A percentile compares a stretch with the other conserved stretches of the same genome.
These are phyloP conservation scores for Piromyces finnis DNA, from an alignment of 192 early-diverging fungal genomes.

Conservation along the genomic window DNA sequence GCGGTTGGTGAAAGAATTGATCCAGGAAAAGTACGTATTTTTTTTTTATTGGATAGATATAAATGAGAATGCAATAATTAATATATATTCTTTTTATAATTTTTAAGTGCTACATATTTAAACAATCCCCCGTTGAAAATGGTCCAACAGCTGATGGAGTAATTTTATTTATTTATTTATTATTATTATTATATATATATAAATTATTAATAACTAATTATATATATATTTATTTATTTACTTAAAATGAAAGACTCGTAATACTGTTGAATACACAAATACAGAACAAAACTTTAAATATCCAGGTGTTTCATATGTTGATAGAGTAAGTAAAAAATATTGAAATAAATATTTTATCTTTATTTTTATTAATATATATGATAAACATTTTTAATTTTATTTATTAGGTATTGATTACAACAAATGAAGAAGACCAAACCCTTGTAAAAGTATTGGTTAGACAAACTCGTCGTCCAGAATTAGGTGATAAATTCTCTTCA, in stretches of 20 bases:
- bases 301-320: conserved; percentile 73
- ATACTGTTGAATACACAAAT: neutral
- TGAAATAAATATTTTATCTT: too few species aligned
- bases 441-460: conserved; percentile 78
- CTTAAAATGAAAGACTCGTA: neutral
- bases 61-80: conserved; percentile 2
- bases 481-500: conserved; percentile 96
- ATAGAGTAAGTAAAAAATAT: conserved; percentile 54
- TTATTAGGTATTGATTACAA: conserved; percentile 61
- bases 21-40: conserved; percentile 27
- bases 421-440: conserved; percentile 77
- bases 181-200: too few species aligned
- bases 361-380: too few species aligned
- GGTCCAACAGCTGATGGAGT: conserved; percentile 42
- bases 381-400: neutral
- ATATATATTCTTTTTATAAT: conserved; percentile 23
- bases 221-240: too few species aligned
- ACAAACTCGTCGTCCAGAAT: conserved; percentile 84
- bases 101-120: conserved; percentile 24
- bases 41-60: neutral
- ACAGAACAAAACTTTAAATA: conserved; percentile 33
- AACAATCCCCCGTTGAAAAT: conserved; percentile 35
- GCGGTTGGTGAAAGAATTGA: conserved; percentile 61
- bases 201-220: too few species aligned
- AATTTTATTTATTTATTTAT: conserved; percentile 1